Conservation (phyloP, 768 basidiomycete species). For the Xerocomellus amylosporus region DNA sequence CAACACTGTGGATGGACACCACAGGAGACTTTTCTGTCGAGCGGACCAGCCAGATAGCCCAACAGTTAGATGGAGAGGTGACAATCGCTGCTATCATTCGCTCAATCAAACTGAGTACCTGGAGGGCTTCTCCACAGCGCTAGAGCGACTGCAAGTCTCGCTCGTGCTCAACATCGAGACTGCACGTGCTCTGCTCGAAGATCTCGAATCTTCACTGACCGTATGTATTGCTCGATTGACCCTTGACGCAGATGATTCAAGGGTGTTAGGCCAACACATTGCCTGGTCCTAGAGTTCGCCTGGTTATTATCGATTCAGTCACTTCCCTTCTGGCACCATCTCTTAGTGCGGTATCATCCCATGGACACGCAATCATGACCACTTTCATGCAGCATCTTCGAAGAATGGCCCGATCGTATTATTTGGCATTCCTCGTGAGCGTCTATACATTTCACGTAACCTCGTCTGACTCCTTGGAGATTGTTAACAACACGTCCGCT, state of each 20-base stretch:
- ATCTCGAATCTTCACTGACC: constrained; percentile 32
- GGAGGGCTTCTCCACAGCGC: constrained; percentile 33
- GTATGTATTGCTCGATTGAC: constrained; percentile 19
- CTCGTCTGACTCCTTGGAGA: constrained; percentile 36
- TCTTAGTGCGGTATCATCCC: constrained; percentile 62
- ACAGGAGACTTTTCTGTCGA: constrained; percentile 62
- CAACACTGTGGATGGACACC: constrained; percentile 70
- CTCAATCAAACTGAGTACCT: constrained; percentile 2
- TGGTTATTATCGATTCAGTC: constrained; percentile 63
- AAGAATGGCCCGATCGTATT: constrained; percentile 42
- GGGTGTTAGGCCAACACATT: constrained; percentile 9
- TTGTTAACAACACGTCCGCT: constrained; percentile 56
- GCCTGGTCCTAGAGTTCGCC: constrained; percentile 31
- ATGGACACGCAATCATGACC: constrained; percentile 75
- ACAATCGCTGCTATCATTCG: constrained; percentile 14
- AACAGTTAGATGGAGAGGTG: constrained; percentile 24
- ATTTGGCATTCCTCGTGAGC: constrained; percentile 55
- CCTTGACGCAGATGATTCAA: constrained; percentile 2
- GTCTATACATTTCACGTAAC: background rate
- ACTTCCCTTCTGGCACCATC: constrained; percentile 62
- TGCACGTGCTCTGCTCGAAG: constrained; percentile 50
- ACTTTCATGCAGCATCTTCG: constrained; percentile 67
- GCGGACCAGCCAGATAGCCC: constrained; percentile 40
- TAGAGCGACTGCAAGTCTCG: constrained; percentile 60
- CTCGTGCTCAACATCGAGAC: constrained; percentile 56